phyloP scores from a whole-genome alignment of 2,329 filamentous ascomycete species.

The Colletotrichum tamarilloi region DNA sequence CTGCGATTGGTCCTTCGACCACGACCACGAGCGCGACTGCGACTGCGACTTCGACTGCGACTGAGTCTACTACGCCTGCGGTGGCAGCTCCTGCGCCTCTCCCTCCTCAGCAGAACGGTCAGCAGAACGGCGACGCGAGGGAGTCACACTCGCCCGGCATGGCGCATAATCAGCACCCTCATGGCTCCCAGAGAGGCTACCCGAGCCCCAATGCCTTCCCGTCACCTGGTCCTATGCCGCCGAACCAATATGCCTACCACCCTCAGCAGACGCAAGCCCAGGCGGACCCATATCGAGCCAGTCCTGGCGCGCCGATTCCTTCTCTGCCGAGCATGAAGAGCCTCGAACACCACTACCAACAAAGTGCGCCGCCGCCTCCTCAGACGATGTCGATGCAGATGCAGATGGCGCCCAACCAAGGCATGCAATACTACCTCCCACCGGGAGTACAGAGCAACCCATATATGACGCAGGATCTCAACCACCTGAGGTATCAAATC shows the following conservation, averaged over 20 bases:
- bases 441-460: conserved; percentile 38
- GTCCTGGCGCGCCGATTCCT: conserved; percentile 44
- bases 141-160: conserved; percentile 37
- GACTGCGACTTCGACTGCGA: conserved; percentile 1
- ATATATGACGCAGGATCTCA: conserved; percentile 47
- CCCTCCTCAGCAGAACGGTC: conserved; percentile 6
- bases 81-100: neutral
- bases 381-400: conserved; percentile 49
- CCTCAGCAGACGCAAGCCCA: conserved; percentile 37
- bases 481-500: conserved; percentile 60
- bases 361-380: conserved; percentile 40
- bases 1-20: neutral
- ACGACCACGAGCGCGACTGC: neutral
- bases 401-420: conserved; percentile 45
- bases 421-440: conserved; percentile 57
- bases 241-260: conserved; percentile 36
- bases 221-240: conserved; percentile 24
- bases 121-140: conserved; percentile 37
- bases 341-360: conserved; percentile 48
- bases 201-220: conserved; percentile 31
- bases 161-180: conserved; percentile 37
- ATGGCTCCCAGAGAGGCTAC: conserved; percentile 37
- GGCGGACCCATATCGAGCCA: conserved; percentile 51
- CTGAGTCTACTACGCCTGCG: conserved; percentile 7
- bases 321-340: conserved; percentile 56